Evolutionary conservation across 1,139 yeast species (phyloP).

Genomic region (Debaryomyces robertsiae): DNA sequence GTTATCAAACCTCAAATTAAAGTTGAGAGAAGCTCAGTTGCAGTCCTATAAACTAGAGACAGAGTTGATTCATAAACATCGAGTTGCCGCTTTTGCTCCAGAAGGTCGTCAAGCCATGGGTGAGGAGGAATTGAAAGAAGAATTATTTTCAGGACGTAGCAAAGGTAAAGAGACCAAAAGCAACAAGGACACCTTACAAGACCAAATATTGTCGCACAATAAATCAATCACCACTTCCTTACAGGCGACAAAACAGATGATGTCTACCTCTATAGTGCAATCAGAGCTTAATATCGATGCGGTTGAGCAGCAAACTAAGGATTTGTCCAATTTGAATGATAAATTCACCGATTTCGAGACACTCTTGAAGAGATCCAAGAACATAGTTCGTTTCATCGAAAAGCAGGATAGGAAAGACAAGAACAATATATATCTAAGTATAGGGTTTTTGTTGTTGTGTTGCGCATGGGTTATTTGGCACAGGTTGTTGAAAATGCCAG

Average conservation of each 20-base stretch:
- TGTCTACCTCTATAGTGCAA: slow-evolving; percentile 57
- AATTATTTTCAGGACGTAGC: slow-evolving; percentile 26
- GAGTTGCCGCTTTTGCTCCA: slow-evolving; percentile 25
- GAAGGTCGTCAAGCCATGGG: slow-evolving; percentile 14
- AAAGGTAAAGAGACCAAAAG: slow-evolving; percentile 13
- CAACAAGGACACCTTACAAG: slow-evolving; percentile 24
- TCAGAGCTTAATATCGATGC: slow-evolving; percentile 64
- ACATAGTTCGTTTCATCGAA: slow-evolving; percentile 63
- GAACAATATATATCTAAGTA: slow-evolving; percentile 56
- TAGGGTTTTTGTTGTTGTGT: slow-evolving; percentile 58
- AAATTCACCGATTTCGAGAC: slow-evolving; percentile 56
- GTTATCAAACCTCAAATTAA: slow-evolving; percentile 23
- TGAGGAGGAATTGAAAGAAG: slow-evolving; percentile 15
- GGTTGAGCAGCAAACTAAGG: slow-evolving; percentile 59
- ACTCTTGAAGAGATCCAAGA: slow-evolving; percentile 54
- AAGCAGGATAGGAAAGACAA: slow-evolving; percentile 69
- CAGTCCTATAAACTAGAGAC: slow-evolving; percentile 27
- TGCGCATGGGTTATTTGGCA: slow-evolving; percentile 68
- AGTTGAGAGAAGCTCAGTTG: slow-evolving; percentile 30
- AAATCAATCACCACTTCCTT: slow-evolving; percentile 57
- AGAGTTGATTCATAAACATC: slow-evolving; percentile 30
- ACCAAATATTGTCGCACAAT: slow-evolving; percentile 48
- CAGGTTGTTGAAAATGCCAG: slow-evolving; percentile 59
- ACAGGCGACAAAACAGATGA: slow-evolving; percentile 55
- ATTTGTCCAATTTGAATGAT: slow-evolving; percentile 50